These are phyloP conservation scores for Fraxinus platypoda DNA, from an alignment of 305 asterid genomes.

Conservation along the genomic window DNA sequence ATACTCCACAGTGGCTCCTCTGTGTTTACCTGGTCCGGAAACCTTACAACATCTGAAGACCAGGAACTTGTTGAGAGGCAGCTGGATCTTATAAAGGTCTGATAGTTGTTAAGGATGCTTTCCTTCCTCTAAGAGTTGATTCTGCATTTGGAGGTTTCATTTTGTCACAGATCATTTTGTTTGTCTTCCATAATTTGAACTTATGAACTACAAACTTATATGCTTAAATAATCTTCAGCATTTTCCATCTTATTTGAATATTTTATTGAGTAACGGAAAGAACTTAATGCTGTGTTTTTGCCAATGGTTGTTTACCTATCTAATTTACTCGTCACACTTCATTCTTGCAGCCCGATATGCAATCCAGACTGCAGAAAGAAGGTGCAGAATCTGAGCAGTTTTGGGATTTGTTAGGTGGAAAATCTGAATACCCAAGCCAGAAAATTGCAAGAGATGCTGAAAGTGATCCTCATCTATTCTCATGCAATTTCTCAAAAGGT, in stretches of 20 bases:
- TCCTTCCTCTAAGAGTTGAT: constrained; percentile 16
- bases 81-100: constrained; percentile 86
- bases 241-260: background rate
- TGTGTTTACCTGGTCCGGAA: constrained; percentile 85
- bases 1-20: constrained; percentile 82
- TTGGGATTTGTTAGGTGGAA: constrained; percentile 90
- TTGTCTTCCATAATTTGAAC: background rate
- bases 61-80: constrained; percentile 98
- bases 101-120: constrained; percentile 23
- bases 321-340: constrained; percentile 23
- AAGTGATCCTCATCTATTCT: constrained; percentile 90
- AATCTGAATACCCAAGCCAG: constrained; percentile 78
- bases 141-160: constrained; percentile 13
- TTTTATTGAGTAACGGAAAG: background rate
- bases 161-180: constrained; percentile 12
- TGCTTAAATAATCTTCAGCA: background rate
- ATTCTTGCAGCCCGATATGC: constrained; percentile 76
- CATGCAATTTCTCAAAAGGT: constrained; percentile 72
- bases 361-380: constrained; percentile 82
- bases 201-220: constrained; percentile 4
- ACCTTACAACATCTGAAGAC: constrained; percentile 74
- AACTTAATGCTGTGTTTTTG: background rate
- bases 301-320: background rate
- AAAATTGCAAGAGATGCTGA: constrained; percentile 75
- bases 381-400: constrained; percentile 91